Conservation (phyloP, 2,329 filamentous ascomycete genomes). For the Talaromyces sp. region DNA sequence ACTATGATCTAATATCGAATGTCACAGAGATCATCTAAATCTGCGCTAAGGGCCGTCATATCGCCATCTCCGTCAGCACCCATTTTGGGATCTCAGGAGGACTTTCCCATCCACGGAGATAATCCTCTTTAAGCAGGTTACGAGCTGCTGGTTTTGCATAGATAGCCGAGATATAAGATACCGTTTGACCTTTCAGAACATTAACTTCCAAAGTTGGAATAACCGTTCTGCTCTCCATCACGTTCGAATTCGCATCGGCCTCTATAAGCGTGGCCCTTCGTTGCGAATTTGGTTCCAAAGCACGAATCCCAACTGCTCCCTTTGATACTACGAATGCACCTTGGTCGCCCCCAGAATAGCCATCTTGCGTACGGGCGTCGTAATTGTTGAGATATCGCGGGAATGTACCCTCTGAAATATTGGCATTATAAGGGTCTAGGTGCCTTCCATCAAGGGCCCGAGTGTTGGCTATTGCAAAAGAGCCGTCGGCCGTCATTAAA, state of each 20-base stretch:
- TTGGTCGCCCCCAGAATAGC: not conserved
- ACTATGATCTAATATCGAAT: not conserved
- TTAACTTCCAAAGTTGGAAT: not conserved
- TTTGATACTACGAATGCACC: not conserved
- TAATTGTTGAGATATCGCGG: not conserved
- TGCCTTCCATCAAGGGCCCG: not conserved
- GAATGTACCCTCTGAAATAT: not conserved
- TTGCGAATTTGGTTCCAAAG: not conserved
- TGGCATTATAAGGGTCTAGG: not conserved
- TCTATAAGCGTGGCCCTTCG: not conserved
- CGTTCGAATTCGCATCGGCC: not conserved
- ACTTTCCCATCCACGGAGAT: not conserved
- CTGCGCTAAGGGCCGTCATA: not conserved
- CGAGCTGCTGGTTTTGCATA: not conserved
- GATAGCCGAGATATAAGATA: not conserved
- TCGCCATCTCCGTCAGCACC: not conserved
- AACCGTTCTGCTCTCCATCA: not conserved
- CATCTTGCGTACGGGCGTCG: not conserved
- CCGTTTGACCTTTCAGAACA: not conserved
- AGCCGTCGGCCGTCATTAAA: not conserved
- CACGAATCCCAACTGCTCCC: not conserved
- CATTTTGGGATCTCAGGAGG: not conserved
- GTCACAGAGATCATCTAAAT: not conserved
- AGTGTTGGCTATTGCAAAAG: not conserved
- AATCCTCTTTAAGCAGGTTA: not conserved